Evolutionary conservation across 495 filamentous ascomycete genomes (phyloP).

Genomic region (Hyaloscypha finlandica): DNA sequence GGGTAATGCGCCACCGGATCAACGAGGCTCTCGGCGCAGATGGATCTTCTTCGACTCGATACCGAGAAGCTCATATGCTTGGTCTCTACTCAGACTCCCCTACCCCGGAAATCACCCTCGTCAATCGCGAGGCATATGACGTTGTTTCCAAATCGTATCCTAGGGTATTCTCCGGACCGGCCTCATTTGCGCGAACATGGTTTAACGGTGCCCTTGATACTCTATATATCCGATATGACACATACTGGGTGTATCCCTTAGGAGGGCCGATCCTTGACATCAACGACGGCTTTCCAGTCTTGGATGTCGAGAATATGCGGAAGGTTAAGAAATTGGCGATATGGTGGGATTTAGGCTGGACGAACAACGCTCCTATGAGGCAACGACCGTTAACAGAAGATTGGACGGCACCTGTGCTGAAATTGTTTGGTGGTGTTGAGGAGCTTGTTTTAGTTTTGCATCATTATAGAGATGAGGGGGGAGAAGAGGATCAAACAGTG

Average conservation of each 20-base stretch:
- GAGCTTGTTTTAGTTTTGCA: too few species aligned
- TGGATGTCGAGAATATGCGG: constrained; percentile 6
- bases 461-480: too few species aligned
- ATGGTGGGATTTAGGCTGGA: not conserved
- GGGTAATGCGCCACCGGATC: too few species aligned
- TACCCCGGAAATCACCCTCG: not conserved
- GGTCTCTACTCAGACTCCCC: not conserved
- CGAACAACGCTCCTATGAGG: too few species aligned
- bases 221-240: constrained; percentile 9
- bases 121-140: not conserved
- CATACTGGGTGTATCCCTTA: not conserved
- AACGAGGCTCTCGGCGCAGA: too few species aligned
- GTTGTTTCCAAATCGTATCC: not conserved
- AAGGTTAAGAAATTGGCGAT: constrained; percentile 10
- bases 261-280: not conserved
- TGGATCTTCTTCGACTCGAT: not conserved
- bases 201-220: constrained; percentile 4
- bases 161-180: not conserved
- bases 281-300: not conserved
- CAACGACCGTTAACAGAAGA: too few species aligned
- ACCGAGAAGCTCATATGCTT: not conserved
- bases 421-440: not conserved
- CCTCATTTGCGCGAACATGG: constrained; percentile 5
- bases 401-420: not conserved
- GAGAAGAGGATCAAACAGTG: too few species aligned